phyloP scores from a whole-genome alignment of 2,329 filamentous ascomycete genomes.

The Scleromitrula shiraiana region DNA sequence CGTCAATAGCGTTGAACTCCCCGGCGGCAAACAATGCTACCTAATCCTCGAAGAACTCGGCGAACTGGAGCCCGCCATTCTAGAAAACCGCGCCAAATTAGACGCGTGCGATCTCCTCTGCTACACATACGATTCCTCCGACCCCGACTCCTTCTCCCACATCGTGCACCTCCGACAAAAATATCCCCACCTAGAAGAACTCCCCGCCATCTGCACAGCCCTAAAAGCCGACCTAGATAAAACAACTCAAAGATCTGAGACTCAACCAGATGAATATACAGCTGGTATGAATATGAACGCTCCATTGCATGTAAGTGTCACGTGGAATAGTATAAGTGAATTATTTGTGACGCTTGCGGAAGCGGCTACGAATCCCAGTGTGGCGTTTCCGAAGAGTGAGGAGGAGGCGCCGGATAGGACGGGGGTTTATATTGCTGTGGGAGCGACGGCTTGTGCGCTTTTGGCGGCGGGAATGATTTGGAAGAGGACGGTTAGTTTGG shows the following conservation, averaged over 20 bases:
- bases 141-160: conserved; percentile 91
- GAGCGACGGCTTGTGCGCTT: conserved; percentile 59
- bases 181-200: conserved; percentile 75
- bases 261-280: conserved; percentile 89
- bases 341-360: conserved; percentile 89
- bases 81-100: conserved; percentile 85
- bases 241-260: conserved; percentile 86
- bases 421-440: conserved; percentile 76
- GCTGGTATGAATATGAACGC: conserved; percentile 77
- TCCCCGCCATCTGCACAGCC: conserved; percentile 86
- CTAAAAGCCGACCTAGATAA: conserved; percentile 95
- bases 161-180: conserved; percentile 73
- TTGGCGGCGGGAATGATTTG: conserved; percentile 59
- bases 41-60: conserved; percentile 92
- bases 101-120: conserved; percentile 91
- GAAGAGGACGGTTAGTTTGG: conserved; percentile 33
- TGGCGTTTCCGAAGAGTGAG: conserved; percentile 81
- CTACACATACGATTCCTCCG: conserved; percentile 93
- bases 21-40: conserved; percentile 94
- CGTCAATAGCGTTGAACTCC: conserved; percentile 93
- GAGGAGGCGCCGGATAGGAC: conserved; percentile 79
- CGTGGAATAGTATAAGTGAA: conserved; percentile 89
- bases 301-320: conserved; percentile 88
- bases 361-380: conserved; percentile 81
- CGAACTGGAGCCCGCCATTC: conserved; percentile 86